Evolutionary conservation across 139 green algal genomes (phyloP), one percentile per base, ranked within the genome.

Genomic region (Tetraselmis chui): DNA sequence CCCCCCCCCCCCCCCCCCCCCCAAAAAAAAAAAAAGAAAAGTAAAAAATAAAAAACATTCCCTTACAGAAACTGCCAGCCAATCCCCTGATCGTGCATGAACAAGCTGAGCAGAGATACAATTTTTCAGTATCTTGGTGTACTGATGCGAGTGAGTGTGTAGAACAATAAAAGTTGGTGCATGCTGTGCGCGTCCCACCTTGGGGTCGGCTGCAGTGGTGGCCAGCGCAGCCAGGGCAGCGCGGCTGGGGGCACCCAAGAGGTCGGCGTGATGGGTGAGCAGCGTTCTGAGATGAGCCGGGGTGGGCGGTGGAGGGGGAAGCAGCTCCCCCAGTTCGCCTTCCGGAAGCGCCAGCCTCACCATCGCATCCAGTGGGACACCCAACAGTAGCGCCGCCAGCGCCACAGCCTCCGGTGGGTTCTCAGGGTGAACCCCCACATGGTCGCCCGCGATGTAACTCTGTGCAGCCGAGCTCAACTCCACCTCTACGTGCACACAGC

Each of bases 401-500:
- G 89, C 76, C 23, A 98, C 93, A 1, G 96, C 83, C 0, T 89
- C 86, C 0, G 78, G 28, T 1, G 75, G 79, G 90, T 99, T 99
- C 28, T 92, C 85, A 0, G 93, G 84, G 77, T 92, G 92, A 23
- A 99, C 82, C 24, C 89, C 96, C 76, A 99, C 90, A 83, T 99
- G 96, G 86, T 99, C 96, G 0, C 96, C 95, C 2, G 88, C 76
- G 67, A 90, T 85, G 83, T 97, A 96, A 0, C 28, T 80, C 31
- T 89, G 23, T 18, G 58, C 84, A 22, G 31, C 76, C 5, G 28
- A 30, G n/a, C 28, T 24, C 0, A 90, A 81, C 30, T 98, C 93
- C 59, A 99, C 59, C 91, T 98, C 96, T 25, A 95, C 94, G 85
- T 99, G 96, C 81, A 98, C 89, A 84, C 96, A 99, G 0, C 88